Evolutionary conservation across 176 grass and related monocot genomes (phyloP).

Genomic region (Rhynchospora pubera): DNA sequence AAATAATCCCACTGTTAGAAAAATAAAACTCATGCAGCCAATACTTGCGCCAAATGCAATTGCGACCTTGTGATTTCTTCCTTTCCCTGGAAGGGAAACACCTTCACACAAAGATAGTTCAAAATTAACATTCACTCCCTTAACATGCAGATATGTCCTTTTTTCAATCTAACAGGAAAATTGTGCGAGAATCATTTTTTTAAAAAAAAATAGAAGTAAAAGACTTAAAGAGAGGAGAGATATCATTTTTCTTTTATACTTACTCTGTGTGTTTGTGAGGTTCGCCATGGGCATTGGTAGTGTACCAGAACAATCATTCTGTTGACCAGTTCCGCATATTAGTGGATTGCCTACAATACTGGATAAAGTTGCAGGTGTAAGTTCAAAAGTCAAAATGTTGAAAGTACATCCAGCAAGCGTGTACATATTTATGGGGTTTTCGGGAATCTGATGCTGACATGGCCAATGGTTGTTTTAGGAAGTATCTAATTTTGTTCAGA

Average conservation of each 20-base stretch:
- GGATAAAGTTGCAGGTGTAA: slow-evolving; percentile 28
- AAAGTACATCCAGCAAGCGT: neutral
- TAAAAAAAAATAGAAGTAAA: neutral
- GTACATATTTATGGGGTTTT: neutral
- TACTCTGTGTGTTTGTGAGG: slow-evolving; percentile 51
- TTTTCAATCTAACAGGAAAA: neutral
- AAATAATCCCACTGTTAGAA: slow-evolving; percentile 41
- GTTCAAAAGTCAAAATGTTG: neutral
- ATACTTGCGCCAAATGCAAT: slow-evolving; percentile 49
- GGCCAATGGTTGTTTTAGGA: neutral
- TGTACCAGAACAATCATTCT: slow-evolving; percentile 70
- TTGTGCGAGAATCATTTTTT: neutral
- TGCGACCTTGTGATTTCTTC: slow-evolving; percentile 53
- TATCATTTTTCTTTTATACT: neutral
- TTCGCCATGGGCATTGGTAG: slow-evolving; percentile 55
- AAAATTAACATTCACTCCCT: neutral
- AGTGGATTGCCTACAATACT: slow-evolving; percentile 98
- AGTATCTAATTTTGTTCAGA: neutral
- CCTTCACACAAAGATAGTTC: slow-evolving; percentile 17
- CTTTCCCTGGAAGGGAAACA: slow-evolving; percentile 25
- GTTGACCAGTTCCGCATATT: slow-evolving; percentile 45
- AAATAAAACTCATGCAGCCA: slow-evolving; percentile 45
- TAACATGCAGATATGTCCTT: neutral
- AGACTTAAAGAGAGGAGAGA: neutral
- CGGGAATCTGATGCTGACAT: neutral